These are phyloP conservation scores for Globisporangium nagaii DNA, from an alignment of 352 stramenopile genomes.

Conservation along the genomic window DNA sequence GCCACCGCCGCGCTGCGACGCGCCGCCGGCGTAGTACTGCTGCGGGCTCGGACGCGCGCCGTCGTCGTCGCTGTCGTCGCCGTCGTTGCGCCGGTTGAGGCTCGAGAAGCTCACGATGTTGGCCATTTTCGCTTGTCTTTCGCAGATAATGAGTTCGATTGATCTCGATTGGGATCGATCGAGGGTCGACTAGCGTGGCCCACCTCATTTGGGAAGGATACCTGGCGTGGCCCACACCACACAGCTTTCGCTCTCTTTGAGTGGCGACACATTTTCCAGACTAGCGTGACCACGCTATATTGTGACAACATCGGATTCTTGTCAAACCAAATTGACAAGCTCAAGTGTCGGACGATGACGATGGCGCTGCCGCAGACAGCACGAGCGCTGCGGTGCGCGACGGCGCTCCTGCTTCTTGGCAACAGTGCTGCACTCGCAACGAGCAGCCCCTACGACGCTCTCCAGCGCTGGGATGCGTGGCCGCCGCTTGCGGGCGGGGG, in stretches of 20 bases:
- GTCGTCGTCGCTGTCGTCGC: constrained; percentile 23
- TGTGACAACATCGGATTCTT: no score
- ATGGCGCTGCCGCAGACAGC: no score
- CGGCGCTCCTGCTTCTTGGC: not conserved
- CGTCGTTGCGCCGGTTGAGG: constrained; percentile 36
- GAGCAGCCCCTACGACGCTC: not conserved
- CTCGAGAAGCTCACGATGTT: constrained; percentile 83
- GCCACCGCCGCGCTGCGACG: constrained; percentile 60
- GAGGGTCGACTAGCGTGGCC: no score
- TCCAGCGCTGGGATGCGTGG: constrained; percentile 66
- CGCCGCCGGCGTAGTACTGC: constrained; percentile 71
- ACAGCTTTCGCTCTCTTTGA: no score
- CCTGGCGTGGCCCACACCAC: no score
- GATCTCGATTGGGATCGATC: no score
- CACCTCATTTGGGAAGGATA: no score
- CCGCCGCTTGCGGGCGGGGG: constrained; percentile 26
- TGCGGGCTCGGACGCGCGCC: constrained; percentile 34
- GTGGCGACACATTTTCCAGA: no score
- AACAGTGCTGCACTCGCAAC: not conserved
- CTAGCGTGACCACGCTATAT: no score
- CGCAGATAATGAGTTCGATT: no score
- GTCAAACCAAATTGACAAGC: no score
- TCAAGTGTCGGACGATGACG: no score
- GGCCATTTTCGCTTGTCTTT: constrained; percentile 30
- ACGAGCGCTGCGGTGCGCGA: not conserved